These are phyloP conservation scores for Bisporella sp. DNA, from an alignment of 2,329 filamentous ascomycete genomes.

Conservation along the genomic window DNA sequence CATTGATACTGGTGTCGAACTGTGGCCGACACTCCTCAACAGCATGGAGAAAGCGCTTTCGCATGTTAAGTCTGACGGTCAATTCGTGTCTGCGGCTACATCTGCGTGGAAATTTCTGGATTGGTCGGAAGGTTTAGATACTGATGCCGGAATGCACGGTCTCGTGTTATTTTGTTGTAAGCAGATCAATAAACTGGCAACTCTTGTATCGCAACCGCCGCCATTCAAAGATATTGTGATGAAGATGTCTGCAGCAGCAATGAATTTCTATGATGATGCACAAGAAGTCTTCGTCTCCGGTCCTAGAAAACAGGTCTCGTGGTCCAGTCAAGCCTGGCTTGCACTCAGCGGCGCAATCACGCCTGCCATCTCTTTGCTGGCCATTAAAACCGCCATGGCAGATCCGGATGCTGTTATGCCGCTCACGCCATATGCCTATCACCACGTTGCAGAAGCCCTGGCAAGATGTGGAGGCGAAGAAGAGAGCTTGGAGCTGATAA, in stretches of 20 bases:
- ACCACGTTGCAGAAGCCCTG: slow-evolving; percentile 26
- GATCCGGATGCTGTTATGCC: slow-evolving; percentile 23
- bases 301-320: slow-evolving; percentile 23
- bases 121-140: slow-evolving; percentile 25
- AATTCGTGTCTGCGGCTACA: slow-evolving; percentile 14
- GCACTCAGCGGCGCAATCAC: slow-evolving; percentile 22
- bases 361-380: slow-evolving; percentile 10
- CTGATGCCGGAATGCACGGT: slow-evolving; percentile 26
- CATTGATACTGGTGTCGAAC: slow-evolving; percentile 18
- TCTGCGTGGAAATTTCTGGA: slow-evolving; percentile 28
- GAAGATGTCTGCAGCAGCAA: slow-evolving; percentile 17
- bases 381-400: slow-evolving; percentile 20
- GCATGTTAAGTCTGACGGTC: slow-evolving; percentile 19
- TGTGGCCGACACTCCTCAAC: slow-evolving; percentile 28
- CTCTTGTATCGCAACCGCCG: slow-evolving; percentile 16
- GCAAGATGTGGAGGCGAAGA: slow-evolving; percentile 19
- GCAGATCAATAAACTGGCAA: slow-evolving; percentile 22
- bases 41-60: slow-evolving; percentile 23
- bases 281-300: slow-evolving; percentile 23
- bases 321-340: slow-evolving; percentile 27
- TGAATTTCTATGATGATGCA: slow-evolving; percentile 14
- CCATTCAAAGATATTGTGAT: slow-evolving; percentile 17
- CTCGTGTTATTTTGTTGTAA: slow-evolving; percentile 26
- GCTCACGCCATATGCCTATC: slow-evolving; percentile 26
- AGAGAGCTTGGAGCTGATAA: slow-evolving; percentile 24